Base-by-base conservation (phyloP, 768 basidiomycete species). In the Clathrus columnatus region DNA sequence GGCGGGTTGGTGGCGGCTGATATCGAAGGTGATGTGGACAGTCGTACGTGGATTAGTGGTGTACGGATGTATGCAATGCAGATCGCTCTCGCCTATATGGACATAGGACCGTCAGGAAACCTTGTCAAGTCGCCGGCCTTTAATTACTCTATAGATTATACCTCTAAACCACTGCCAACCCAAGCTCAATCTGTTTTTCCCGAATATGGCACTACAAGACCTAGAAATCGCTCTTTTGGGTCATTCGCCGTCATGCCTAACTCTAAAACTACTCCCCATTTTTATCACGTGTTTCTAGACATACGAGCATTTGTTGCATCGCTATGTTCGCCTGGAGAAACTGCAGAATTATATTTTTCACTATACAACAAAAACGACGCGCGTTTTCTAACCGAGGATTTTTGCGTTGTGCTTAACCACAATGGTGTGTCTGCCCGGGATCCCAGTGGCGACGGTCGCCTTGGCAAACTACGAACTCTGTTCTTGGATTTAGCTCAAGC, bases 11-110 rank as follows among this genome's bases (percentile, higher is more conserved):
- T 93, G 29, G 85, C 85, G 2, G 87, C 92, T n/a, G 92, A 95
- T 61, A 82, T 87, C 17, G 88, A 92, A 62, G 86, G 86, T 49
- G 87, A 88, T 54, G 73, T 84, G 36, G 89, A 93, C 66, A 72
- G 78, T 17, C 77, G 86, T 48, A 91, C 84, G 65, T 92, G 89
- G 91, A 80, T 91, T 59, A 91, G 87, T 65, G 89, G 90, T 8
- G 79, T 91, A 59, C 79, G 88, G 55, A 93, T 94, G 90, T 94
- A 89, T 68, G 82, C 86, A 42, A 87, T 89, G 83, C 95, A 96
- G 69, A 79, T 80, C 0, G 79, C 85, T 2, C 75, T 89, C 53
- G 91, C 91, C 17, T 89, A 91, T 65, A 77, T 84, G 67, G 81
- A 84, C 60, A 72, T 81, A 32, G 69, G 74, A 18, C 61, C 66